Conservation (phyloP, 2,329 filamentous ascomycete genomes). For the Escovopsis sp. region DNA sequence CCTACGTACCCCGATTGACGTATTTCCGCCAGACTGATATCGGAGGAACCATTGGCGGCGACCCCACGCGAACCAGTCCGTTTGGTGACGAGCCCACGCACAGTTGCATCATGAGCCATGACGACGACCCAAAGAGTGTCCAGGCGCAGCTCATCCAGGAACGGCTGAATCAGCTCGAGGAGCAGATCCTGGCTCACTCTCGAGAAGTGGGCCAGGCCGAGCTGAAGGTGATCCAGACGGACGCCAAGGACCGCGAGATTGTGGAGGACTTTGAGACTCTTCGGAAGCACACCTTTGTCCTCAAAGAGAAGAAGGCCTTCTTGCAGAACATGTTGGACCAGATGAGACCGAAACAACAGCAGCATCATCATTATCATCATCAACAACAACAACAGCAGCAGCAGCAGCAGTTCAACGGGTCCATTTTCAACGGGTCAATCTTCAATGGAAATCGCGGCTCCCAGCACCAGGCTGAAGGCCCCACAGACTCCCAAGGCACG, state of each 20-base stretch:
- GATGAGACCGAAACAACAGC: conserved; percentile 23
- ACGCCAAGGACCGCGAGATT: conserved; percentile 33
- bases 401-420: conserved; percentile 10
- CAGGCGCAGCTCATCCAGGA: conserved; percentile 75
- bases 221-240: conserved; percentile 42
- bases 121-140: conserved; percentile 76
- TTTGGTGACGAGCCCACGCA: conserved; percentile 93
- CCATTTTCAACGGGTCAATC: conserved; percentile 12
- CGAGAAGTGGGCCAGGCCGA: conserved; percentile 63
- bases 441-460: conserved; percentile 12
- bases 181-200: conserved; percentile 64
- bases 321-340: conserved; percentile 43
- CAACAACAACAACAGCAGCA: conserved; percentile 1
- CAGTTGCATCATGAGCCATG: conserved; percentile 84
- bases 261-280: conserved; percentile 47
- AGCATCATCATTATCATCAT: background rate
- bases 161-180: conserved; percentile 61
- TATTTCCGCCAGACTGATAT: conserved; percentile 97
- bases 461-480: conserved; percentile 20
- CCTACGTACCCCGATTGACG: conserved; percentile 85
- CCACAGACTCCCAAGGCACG: conserved; percentile 35
- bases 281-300: conserved; percentile 36
- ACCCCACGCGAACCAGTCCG: conserved; percentile 67
- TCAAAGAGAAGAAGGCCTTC: conserved; percentile 43
- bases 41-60: conserved; percentile 61